Base-by-base conservation (phyloP, 257 asterid genomes). In the Solanum pinnatisectum region DNA sequence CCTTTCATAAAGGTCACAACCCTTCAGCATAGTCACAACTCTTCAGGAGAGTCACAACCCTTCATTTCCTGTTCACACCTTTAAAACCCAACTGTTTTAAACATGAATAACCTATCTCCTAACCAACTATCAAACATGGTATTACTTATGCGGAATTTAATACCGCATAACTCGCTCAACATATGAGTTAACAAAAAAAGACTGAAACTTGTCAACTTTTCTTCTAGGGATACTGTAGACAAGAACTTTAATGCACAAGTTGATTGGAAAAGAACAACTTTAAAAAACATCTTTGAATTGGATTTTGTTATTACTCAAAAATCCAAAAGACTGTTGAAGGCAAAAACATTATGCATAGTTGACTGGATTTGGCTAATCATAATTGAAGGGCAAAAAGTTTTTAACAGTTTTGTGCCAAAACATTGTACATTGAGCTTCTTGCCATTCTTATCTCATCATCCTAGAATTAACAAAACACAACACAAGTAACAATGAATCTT, bases 401-500 rank as follows among this genome's bases (percentile, higher is more conserved):
- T 25, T 12, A 11, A 67, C 85, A 30, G 44, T 79, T 79, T 23
- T 25, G 25, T 25, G 4, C 15, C 59, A 22, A 77, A 77, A 23
- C 23, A 39, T 77, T 39, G n/a, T 23, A 77, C 39, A 39, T 77
- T 37, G 59, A 39, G 22, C 25, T 44, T 27, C 39, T 27, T 79
- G 39, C 7, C 2, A 65, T 4, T 37, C 68, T 40, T 56, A 42
- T 42, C 46, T 81, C 44, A 44, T 79, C 71, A 10, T 65, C 39
- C 60, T 33, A 32, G 27, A 40, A 10, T 42, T 60, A 12, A 76
- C 86, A 77, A 12, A 13, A 40, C 85, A 76, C 30, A 20, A 40
- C 70, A 22, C 71, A 72, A 84, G 63, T 70, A 67, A 88, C 33
- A 14, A 93, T 90, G 93, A 81, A 85, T 84, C 9, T 11, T 14